Evolutionary conservation across 345 rosid genomes (phyloP), one percentile per base, ranked within the genome.

Genomic region (Hypericum androsaemum): DNA sequence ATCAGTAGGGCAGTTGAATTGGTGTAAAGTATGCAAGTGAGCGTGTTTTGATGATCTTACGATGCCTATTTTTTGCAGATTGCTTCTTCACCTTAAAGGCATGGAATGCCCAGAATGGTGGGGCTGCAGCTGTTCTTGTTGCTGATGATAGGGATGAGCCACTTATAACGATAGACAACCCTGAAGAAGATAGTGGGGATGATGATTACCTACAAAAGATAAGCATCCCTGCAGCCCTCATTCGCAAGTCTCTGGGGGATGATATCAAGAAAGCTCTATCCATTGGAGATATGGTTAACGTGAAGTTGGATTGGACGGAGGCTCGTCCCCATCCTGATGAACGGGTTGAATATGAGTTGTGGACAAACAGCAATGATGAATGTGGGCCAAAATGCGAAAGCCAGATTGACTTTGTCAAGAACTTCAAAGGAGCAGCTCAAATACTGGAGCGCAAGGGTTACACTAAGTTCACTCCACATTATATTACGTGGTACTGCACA

Each of bases 271-370:
- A 74, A 52, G 74, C 78, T 6, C 59, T 79, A 12, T 47, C 74
- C 3, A 39, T 42, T 54, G 79, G 74, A 3, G 65, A 64, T 32
- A 73, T 74, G 77, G 81, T 79, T 36, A 73, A 67, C 47, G 54
- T 79, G 52, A 79, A 66, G 56, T 75, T 79, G 3, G 84, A 79
- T 56, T 79, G 81, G 81, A 76, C 79, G 1, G 81, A 79, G 70
- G 71, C 84, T 0, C 78, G 75, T 57, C 84, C 84, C 0, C 81
- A 76, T 59, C 81, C 84, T 3, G 84, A 78, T 32, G 84, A 78
- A 51, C 76, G 81, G 48, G 84, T 79, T 0, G 81, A 79, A 42
- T 79, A 79, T 39, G 84, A 79, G 40, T 71, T 79, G 10, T 79
- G 84, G 84, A 79, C 81, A 8, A 79, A 73, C 12, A 76, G 84